Evolutionary conservation across 2,329 filamentous ascomycete species (phyloP).

Genomic region (Neoascochyta sp.): DNA sequence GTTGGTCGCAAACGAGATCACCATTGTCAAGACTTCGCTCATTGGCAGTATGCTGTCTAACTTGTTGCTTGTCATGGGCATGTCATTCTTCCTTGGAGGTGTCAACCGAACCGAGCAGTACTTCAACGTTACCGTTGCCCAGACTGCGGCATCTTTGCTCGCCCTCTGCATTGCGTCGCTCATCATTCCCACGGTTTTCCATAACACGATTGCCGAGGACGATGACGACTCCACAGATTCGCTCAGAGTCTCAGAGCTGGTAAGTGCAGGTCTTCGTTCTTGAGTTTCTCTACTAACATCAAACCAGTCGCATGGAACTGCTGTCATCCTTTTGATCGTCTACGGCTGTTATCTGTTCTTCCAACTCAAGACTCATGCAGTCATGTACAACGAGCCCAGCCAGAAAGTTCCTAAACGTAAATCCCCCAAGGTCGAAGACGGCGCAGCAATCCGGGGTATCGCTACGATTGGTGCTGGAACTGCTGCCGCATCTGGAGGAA

Average conservation of each 20-base stretch:
- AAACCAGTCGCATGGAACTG: constrained; percentile 63
- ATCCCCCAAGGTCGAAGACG: constrained; percentile 46
- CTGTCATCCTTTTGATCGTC: constrained; percentile 76
- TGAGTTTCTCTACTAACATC: constrained; percentile 3
- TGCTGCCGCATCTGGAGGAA: constrained; percentile 49
- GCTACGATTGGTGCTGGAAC: constrained; percentile 53
- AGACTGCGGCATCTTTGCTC: constrained; percentile 79
- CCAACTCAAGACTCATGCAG: constrained; percentile 80
- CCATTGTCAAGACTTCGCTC: constrained; percentile 88
- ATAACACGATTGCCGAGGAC: constrained; percentile 33
- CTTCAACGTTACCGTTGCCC: constrained; percentile 90
- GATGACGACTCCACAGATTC: constrained; percentile 17
- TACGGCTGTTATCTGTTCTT: constrained; percentile 85
- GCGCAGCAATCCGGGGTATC: constrained; percentile 49
- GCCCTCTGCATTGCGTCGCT: constrained; percentile 74
- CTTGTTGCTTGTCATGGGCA: constrained; percentile 80
- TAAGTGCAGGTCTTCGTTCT: constrained; percentile 1
- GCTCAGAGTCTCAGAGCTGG: constrained; percentile 29
- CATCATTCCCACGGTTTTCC: constrained; percentile 86
- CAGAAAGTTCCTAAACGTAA: constrained; percentile 67
- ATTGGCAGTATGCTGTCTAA: constrained; percentile 92
- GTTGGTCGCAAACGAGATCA: constrained; percentile 66
- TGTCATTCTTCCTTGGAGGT: constrained; percentile 88
- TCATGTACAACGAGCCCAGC: constrained; percentile 75
- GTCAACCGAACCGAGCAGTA: constrained; percentile 74